Evolutionary conservation across 176 grass and related monocot genomes (phyloP), one percentile per base, ranked within the genome.

Genomic region (Aegilops bicornis): DNA sequence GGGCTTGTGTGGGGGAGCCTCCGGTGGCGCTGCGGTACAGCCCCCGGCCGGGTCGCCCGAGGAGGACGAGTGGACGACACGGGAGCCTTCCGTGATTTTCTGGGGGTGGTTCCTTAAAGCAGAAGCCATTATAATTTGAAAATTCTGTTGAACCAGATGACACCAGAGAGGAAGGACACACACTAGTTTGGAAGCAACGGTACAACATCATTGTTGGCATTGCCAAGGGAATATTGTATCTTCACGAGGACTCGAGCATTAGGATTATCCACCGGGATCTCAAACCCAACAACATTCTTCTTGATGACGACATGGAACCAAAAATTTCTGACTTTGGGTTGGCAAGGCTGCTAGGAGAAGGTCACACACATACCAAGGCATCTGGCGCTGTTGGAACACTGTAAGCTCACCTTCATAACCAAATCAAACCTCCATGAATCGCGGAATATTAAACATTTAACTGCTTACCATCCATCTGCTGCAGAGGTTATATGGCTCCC

Each of bases 181-280:
- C 39, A 40, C 39, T 40, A 40, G 2, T 1, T 9, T 50, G 47
- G 48, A 22, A 24, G 22, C 69, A 72, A 23, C 69, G 0, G 10
- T 72, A 72, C 36, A 40, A 72, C 69, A 72, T 72, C 20, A 72
- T 42, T 72, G 20, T 72, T 14, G 36, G 69, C 3, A 72, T 72
- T 72, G 69, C 69, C 20, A 72, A 72, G 69, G 69, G 69, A 13
- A 72, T 72, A 42, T 42, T 72, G 35, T 72, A 72, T 42, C 69
- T 72, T 72, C 69, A 72, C 22, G 69, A 72, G 69, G 69, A 72
- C 22, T 72, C 69, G 0, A 72, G 69, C 36, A 72, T 72, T 22
- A 72, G 36, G 69, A 42, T 72, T 42, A 42, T 72, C 69, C 69
- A 72, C 0, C 35, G 69, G 20, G 69, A 72, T 24, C 69, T 72